phyloP scores from a whole-genome alignment of 2,329 filamentous ascomycete species.

The Thielaviopsis cerberus region DNA sequence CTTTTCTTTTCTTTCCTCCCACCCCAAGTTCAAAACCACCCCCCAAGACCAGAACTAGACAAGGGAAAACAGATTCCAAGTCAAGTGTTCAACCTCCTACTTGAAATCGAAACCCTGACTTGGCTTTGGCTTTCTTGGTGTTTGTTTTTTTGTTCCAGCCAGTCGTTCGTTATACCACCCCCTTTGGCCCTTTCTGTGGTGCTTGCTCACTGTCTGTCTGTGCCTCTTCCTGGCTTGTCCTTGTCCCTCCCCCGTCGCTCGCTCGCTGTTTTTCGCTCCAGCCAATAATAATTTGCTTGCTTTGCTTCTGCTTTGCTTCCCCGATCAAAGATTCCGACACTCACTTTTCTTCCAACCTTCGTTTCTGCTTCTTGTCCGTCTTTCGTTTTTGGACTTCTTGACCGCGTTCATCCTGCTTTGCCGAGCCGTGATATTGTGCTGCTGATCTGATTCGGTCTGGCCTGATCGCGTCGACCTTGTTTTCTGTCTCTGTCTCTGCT shows the following conservation, averaged over 20 bases:
- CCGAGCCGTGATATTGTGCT: neutral
- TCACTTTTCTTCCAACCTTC: neutral
- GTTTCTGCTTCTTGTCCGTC: neutral
- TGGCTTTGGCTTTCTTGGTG: neutral
- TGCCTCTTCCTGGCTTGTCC: neutral
- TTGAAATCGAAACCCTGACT: neutral
- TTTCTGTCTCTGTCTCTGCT: neutral
- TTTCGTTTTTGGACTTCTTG: neutral
- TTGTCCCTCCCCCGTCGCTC: neutral
- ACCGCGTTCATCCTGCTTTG: neutral
- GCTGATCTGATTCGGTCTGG: neutral
- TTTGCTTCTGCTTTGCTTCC: neutral
- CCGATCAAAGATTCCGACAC: neutral
- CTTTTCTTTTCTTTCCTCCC: neutral
- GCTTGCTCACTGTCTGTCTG: neutral
- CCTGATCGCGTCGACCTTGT: neutral
- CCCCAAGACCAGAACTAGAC: slow-evolving; percentile 13
- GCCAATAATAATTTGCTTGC: neutral
- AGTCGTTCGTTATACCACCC: neutral
- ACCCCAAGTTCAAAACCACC: neutral
- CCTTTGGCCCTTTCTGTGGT: neutral
- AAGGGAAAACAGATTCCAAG: neutral
- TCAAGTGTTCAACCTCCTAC: neutral
- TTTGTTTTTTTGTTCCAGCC: neutral
- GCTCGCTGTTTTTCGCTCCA: neutral